phyloP scores from a whole-genome alignment of 1,284 basidiomycete genomes.

The Agaricales sp. region DNA sequence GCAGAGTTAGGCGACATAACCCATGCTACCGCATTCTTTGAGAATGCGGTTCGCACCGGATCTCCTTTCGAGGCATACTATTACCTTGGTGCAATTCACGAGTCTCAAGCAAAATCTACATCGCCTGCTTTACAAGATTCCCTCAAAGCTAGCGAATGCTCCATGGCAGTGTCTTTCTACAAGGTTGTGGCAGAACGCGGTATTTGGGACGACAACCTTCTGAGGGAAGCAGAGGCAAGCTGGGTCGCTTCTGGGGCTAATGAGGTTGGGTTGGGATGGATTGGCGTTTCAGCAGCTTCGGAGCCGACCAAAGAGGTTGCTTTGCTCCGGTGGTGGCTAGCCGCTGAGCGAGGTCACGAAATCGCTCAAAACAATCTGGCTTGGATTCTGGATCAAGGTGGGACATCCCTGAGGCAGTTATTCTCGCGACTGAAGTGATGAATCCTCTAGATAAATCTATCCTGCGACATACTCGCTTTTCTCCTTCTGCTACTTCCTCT shows the following conservation, averaged over 20 bases:
- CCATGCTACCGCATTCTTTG: slow-evolving; percentile 64
- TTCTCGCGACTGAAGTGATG: slow-evolving; percentile 1
- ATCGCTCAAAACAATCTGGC: slow-evolving; percentile 95
- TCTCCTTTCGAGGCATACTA: slow-evolving; percentile 91
- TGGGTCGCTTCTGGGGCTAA: slow-evolving; percentile 42
- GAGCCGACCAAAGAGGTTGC: slow-evolving; percentile 60
- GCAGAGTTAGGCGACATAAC: slow-evolving; percentile 55
- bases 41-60: slow-evolving; percentile 74
- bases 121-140: slow-evolving; percentile 32
- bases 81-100: slow-evolving; percentile 77
- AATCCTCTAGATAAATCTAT: slow-evolving; percentile 56
- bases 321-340: slow-evolving; percentile 90
- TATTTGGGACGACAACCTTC: slow-evolving; percentile 78
- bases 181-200: slow-evolving; percentile 86
- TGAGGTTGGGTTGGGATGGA: not conserved
- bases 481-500: slow-evolving; percentile 59
- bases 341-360: slow-evolving; percentile 89
- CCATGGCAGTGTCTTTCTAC: slow-evolving; percentile 81
- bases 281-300: slow-evolving; percentile 29
- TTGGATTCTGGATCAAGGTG: slow-evolving; percentile 85
- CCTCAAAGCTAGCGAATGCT: slow-evolving; percentile 53
- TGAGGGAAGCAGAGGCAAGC: slow-evolving; percentile 72
- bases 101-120: slow-evolving; percentile 40
- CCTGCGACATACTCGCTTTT: slow-evolving; percentile 57
- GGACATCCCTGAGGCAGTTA: slow-evolving; percentile 12